Evolutionary conservation across 2,329 filamentous ascomycete species (phyloP).

Genomic region (Leptographium lundbergii): DNA sequence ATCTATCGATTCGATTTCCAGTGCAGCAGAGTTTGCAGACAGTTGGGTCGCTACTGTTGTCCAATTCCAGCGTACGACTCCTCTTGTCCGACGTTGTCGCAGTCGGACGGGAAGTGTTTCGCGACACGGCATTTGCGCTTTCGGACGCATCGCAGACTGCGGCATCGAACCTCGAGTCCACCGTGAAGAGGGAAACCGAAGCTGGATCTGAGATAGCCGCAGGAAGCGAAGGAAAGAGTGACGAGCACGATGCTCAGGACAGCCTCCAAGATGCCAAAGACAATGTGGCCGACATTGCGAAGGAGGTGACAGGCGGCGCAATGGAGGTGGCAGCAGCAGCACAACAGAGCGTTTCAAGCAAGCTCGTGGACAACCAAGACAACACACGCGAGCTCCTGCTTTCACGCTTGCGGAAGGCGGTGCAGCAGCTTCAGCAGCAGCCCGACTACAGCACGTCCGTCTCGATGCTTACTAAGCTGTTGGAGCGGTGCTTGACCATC

Average conservation of each 20-base stretch:
- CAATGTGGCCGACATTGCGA: slow-evolving; percentile 38
- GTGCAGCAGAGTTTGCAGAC: slow-evolving; percentile 75
- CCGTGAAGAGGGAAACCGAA: slow-evolving; percentile 21
- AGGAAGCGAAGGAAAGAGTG: neutral
- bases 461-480: slow-evolving; percentile 59
- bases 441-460: slow-evolving; percentile 81
- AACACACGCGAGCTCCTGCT: slow-evolving; percentile 45
- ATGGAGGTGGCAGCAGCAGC: slow-evolving; percentile 45
- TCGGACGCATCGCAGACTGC: slow-evolving; percentile 64
- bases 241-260: neutral
- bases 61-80: slow-evolving; percentile 80
- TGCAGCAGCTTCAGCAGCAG: slow-evolving; percentile 60
- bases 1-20: slow-evolving; percentile 23
- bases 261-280: slow-evolving; percentile 26
- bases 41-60: slow-evolving; percentile 70
- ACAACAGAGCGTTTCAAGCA: slow-evolving; percentile 58
- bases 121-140: slow-evolving; percentile 70
- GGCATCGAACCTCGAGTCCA: slow-evolving; percentile 48
- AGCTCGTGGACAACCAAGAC: slow-evolving; percentile 59
- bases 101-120: slow-evolving; percentile 72
- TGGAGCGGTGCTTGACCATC: slow-evolving; percentile 64
- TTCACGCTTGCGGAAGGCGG: slow-evolving; percentile 62
- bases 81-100: slow-evolving; percentile 71
- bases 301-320: slow-evolving; percentile 39
- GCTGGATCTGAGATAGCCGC: slow-evolving; percentile 37